These are phyloP conservation scores for Phytophthora pini DNA, from an alignment of 352 stramenopile species.

Conservation along the genomic window DNA sequence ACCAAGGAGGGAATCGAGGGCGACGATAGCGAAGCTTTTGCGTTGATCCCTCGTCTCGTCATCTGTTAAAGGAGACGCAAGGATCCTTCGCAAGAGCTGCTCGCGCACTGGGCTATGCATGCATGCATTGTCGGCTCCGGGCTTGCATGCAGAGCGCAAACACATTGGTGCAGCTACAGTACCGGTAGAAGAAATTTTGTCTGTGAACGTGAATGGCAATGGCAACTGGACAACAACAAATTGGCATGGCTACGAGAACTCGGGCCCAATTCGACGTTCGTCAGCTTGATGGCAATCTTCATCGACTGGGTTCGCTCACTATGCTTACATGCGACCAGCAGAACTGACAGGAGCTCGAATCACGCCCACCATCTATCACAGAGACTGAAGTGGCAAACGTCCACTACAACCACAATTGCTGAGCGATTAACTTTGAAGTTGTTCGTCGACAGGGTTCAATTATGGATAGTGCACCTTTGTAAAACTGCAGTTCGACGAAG, in stretches of 20 bases:
- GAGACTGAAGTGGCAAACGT: background rate
- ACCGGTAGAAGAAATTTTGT: background rate
- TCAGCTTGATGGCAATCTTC: no score
- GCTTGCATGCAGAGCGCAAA: constrained; percentile 2
- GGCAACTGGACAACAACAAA: no score
- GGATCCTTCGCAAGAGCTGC: constrained; percentile 19
- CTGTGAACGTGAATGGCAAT: background rate
- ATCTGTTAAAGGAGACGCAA: constrained; percentile 9
- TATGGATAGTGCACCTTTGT: background rate
- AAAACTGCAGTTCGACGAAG: background rate
- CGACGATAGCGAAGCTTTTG: background rate
- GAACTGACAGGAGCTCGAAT: no score
- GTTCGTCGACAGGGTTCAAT: background rate
- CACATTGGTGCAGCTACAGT: background rate
- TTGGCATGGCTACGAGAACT: no score
- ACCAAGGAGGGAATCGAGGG: background rate
- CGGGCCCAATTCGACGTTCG: no score
- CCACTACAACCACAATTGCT: background rate
- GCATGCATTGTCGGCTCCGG: background rate
- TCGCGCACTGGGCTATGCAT: constrained; percentile 27
- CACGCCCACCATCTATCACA: background rate
- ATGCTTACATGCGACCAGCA: background rate
- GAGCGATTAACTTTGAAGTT: constrained; percentile 4
- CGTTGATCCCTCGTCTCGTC: background rate
- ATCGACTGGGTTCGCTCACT: no score